Base-by-base conservation (phyloP, 2,329 filamentous ascomycete species). In the Paecilomyces fulvus region DNA sequence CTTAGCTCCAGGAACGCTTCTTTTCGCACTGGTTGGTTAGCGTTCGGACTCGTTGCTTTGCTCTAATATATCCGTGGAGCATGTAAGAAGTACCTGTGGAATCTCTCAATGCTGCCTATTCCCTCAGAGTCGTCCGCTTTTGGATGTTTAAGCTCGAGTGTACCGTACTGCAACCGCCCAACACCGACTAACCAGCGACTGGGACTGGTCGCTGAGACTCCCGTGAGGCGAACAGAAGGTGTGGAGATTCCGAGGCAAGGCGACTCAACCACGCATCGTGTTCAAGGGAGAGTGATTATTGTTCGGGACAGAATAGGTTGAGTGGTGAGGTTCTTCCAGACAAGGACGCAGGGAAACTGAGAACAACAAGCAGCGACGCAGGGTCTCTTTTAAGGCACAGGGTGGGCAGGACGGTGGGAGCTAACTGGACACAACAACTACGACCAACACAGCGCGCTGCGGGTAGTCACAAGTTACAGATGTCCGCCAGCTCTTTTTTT, bases 361-460 rank as follows among this genome's bases (percentile, higher is more conserved):
- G 51, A 51, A 53, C 31, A 43, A 31, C n/a, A 23, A 37, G 17
- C 25, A 23, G 30, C 28, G 17, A 23, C 30, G 33, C 28, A 31
- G 20, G 30, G n/a, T 23, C 37, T 46, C 28, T 53, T 53, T 25
- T 48, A 30, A 54, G 28, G 37, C 23, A n/a, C 20, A 9, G 20
- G 33, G 49, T 37, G 28, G 31, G 49, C 30, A 49, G 57, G 61
- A 58, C 64, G 63, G 8, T 49, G 20, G 10, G 21, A 21, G 33
- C 33, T 54, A 17, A 46, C 31, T 49, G 37, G 43, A 48, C 37
- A n/a, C 51, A 43, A 23, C 51, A 12, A 25, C 51, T n/a, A 30
- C 49, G 52, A 49, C 52, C 52, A 54, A 37, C 52, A 28, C 52
- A 54, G 23, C 37, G 31, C 30, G 33, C 64, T 59, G 51, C 63